Evolutionary conservation across 2,329 filamentous ascomycete genomes (phyloP).

Genomic region (Fulvia fulva): DNA sequence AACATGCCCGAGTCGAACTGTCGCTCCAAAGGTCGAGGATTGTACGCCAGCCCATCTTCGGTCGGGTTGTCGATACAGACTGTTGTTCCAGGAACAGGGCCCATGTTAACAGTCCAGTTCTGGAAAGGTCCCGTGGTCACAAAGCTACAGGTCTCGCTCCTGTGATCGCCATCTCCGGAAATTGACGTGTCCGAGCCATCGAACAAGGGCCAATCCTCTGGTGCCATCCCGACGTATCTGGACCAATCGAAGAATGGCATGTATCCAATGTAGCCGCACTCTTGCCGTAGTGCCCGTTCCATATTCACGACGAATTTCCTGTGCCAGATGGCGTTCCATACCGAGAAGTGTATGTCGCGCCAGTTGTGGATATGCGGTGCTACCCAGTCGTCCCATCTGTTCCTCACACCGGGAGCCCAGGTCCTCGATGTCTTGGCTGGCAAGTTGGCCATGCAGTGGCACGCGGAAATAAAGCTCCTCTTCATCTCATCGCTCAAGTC

Average conservation of each 20-base stretch:
- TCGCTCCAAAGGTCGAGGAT: conserved; percentile 13
- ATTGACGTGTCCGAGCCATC: conserved; percentile 29
- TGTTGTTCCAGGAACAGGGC: conserved; percentile 15
- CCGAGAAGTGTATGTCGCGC: conserved; percentile 27
- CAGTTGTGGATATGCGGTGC: conserved; percentile 27
- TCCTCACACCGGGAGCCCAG: not conserved
- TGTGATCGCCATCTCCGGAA: conserved; percentile 45
- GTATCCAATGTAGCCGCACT: conserved; percentile 42
- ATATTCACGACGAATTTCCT: conserved; percentile 40
- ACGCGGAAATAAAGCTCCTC: not conserved
- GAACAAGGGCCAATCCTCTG: conserved; percentile 41
- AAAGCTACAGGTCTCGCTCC: conserved; percentile 52
- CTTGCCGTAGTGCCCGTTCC: conserved; percentile 39
- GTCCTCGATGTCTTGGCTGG: not conserved
- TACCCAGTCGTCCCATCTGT: not conserved
- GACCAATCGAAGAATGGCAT: conserved; percentile 12
- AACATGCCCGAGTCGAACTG: not conserved
- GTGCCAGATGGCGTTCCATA: conserved; percentile 37
- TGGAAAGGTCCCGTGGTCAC: conserved; percentile 50
- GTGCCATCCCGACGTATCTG: conserved; percentile 40
- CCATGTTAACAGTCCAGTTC: conserved; percentile 34
- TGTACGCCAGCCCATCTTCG: conserved; percentile 21
- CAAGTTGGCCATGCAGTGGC: not conserved
- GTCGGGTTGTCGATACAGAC: conserved; percentile 17
- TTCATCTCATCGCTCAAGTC: not conserved